Base-by-base conservation (phyloP, 2,329 filamentous ascomycete species). In the Epichloe baconii region DNA sequence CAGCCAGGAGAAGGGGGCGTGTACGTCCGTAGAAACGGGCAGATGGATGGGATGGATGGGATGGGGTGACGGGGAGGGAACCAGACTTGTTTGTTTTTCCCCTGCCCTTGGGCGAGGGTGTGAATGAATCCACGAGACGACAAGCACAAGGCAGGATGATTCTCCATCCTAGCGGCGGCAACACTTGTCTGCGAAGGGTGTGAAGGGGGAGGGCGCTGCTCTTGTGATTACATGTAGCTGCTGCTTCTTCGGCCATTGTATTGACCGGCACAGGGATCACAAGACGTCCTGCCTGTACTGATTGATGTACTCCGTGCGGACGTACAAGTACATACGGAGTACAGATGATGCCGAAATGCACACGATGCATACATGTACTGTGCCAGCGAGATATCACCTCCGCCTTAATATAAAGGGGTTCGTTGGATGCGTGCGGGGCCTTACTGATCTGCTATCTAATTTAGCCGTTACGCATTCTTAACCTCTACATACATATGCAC, bases 1-100 rank as follows among this genome's bases (percentile, higher is more conserved):
- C 19, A 47, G 51, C n/a, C 31, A 49, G 35, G 51, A 52, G 54
- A 47, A 51, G 51, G 53, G 54, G 52, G 48, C 48, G 52, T 38
- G 44, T 17, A 17, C 17, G 17, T 17, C 17, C 17, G 17, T 42
- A 38, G 48, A 31, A 50, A 45, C n/a, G 12, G 15, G 36, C 36
- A 14, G 12, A n/a, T n/a, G 15, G 36, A 38, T 14, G 36, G 36
- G 36, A 14, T n/a, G 15, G 23, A 26, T 23, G 23, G 23, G 36
- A 37, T 11, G 26, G 26, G 26, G 40, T 19, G 44, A n/a, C 17
- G 35, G 31, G 23, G 23, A 46, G 8, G 26, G 26, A 31, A 31
- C 43, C 43, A 44, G 43, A n/a, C 43, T 34, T 45, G 41, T 31
- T 37, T 44, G 19, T 47, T 34, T 12, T 6, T 6, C 17, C n/a